Evolutionary conservation across 345 rosid species (phyloP), one percentile per base, ranked within the genome.

Genomic region (Viola odorata): DNA sequence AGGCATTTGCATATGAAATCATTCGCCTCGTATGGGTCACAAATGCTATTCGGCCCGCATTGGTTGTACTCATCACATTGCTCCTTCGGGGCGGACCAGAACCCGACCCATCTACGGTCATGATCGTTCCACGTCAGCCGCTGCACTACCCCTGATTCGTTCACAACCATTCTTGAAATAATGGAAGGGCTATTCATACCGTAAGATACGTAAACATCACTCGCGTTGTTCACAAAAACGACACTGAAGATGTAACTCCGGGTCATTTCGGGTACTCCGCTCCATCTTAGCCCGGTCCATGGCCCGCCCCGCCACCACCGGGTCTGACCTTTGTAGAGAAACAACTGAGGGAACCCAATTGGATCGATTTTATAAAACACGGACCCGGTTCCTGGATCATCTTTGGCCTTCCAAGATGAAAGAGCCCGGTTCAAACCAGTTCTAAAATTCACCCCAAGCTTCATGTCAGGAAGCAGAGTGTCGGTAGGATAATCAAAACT

Each of bases 241-340:
- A 61, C 16, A 39, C 69, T 73, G 36, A 67, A 82, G 44, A 80
- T 83, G 52, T 37, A 79, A 50, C 9, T 52, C 10, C 10, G 45
- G 4, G 74, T 62, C 90, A 87, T 84, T 55, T 70, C 80, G 3
- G 91, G 95, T 14, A 90, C 80, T 12, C 91, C 92, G 50, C 77
- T 85, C 95, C 83, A 85, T 65, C 84, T 76, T 12, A 49, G 61
- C 6, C 89, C 88, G 6, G 81, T 85, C 91, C 89, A 81, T 16
- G 84, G 65, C 4, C 91, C 91, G 5, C 59, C 66, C 41, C 95
- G 83, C 86, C 84, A 85, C 61, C 61, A 49, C 5, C 53, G 66
- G 5, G 0, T 8, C 8, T 42, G 40, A 17, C 77, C 85, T n/a
- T 75, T 65, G 58, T 82, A 84, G 17, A 87, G 37, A 15, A 71